These are phyloP conservation scores for Xylaria flabelliformis DNA, from an alignment of 495 filamentous ascomycete species.

Conservation along the genomic window DNA sequence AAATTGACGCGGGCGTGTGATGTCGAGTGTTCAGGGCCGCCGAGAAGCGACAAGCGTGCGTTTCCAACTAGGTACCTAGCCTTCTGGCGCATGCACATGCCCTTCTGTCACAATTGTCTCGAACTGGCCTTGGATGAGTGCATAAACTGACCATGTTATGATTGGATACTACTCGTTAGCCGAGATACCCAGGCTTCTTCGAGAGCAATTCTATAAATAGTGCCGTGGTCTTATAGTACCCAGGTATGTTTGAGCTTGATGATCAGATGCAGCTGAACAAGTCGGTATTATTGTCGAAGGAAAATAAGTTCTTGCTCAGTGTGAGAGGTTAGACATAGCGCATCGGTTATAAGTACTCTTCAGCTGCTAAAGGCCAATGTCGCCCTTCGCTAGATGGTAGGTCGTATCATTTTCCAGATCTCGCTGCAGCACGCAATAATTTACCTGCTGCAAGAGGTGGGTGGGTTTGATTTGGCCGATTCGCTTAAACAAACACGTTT, in stretches of 20 bases:
- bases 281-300: slow-evolving; percentile 2
- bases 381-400: slow-evolving; percentile 7
- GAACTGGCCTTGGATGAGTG: slow-evolving; percentile 32
- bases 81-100: slow-evolving; percentile 39
- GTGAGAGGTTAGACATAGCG: background rate
- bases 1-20: slow-evolving; percentile 52
- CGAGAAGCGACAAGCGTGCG: slow-evolving; percentile 41
- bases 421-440: slow-evolving; percentile 15
- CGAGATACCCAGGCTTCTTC: slow-evolving; percentile 9
- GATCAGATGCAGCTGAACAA: slow-evolving; percentile 7
- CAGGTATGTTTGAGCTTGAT: slow-evolving; percentile 14
- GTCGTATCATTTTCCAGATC: slow-evolving; percentile 15
- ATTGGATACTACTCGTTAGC: slow-evolving; percentile 7
- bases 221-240: background rate
- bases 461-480: slow-evolving; percentile 18
- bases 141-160: slow-evolving; percentile 11
- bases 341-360: background rate
- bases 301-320: background rate
- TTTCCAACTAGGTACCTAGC: slow-evolving; percentile 28
- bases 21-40: slow-evolving; percentile 40
- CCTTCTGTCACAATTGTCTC: slow-evolving; percentile 43
- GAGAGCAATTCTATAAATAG: slow-evolving; percentile 22
- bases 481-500: slow-evolving; percentile 19
- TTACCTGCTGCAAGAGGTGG: slow-evolving; percentile 16
- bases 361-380: background rate